Evolutionary conservation across 2,329 filamentous ascomycete species (phyloP).

Genomic region (Xylaria sp.): DNA sequence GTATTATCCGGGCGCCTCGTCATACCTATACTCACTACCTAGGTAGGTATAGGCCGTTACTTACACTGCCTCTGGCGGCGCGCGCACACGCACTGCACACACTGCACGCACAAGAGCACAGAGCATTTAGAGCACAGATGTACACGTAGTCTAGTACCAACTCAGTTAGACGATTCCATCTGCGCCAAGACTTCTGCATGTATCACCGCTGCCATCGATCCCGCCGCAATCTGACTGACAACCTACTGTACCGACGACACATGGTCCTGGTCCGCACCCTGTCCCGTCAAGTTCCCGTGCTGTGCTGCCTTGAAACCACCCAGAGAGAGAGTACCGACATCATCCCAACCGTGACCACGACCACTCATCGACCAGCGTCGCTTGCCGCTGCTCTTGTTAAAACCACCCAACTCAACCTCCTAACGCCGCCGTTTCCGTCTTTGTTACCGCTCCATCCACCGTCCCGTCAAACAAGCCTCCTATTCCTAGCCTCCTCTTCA

Average conservation of each 20-base stretch:
- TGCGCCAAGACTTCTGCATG: constrained; percentile 43
- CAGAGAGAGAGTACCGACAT: constrained; percentile 8
- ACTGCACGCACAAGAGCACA: no score
- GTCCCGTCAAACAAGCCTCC: constrained; percentile 19
- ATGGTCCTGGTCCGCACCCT: constrained; percentile 17
- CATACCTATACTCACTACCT: no score
- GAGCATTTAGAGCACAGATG: no score
- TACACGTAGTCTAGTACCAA: constrained; percentile 43
- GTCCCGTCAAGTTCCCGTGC: neutral
- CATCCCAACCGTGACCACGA: constrained; percentile 14
- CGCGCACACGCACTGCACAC: no score
- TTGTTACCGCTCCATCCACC: constrained; percentile 17
- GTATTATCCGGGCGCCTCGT: no score
- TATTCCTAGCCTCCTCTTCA: constrained; percentile 46
- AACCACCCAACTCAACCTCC: constrained; percentile 16
- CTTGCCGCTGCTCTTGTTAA: constrained; percentile 26
- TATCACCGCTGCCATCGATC: constrained; percentile 38
- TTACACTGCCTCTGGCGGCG: no score
- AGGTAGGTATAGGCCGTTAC: no score
- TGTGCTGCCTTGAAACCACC: constrained; percentile 10
- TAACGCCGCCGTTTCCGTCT: constrained; percentile 19
- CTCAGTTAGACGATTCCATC: constrained; percentile 42
- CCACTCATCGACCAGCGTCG: constrained; percentile 22
- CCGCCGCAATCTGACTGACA: constrained; percentile 43
- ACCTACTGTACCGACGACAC: constrained; percentile 40